Conservation (phyloP, 2,329 filamentous ascomycete genomes). For the Aureobasidium sp. region DNA sequence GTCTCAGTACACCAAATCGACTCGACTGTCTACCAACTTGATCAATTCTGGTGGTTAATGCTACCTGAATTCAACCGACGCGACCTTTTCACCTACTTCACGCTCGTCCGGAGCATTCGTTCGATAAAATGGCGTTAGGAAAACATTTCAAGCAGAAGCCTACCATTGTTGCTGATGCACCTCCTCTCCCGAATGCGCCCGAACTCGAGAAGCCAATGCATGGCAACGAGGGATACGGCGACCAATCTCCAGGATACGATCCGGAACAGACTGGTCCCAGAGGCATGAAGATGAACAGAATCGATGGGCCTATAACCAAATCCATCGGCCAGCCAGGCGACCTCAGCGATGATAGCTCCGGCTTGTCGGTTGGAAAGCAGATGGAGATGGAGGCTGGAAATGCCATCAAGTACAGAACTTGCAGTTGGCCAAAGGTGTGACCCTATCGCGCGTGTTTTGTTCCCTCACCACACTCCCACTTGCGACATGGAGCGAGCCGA, state of each 20-base stretch:
- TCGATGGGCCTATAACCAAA: constrained; percentile 29
- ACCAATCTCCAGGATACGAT: constrained; percentile 17
- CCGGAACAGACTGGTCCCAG: constrained; percentile 24
- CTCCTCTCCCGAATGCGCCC: constrained; percentile 11
- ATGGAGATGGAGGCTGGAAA: constrained; percentile 67
- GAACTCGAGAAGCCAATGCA: constrained; percentile 13
- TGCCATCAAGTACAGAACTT: constrained; percentile 85
- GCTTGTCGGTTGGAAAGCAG: constrained; percentile 51
- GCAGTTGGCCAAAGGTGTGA: constrained; percentile 77
- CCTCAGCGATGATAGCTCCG: constrained; percentile 25
- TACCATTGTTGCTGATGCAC: constrained; percentile 11
- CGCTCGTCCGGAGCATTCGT: constrained; percentile 35
- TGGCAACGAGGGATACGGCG: constrained; percentile 19
- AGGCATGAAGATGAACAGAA: constrained; percentile 31
- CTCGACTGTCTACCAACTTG: not conserved
- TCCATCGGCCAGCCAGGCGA: constrained; percentile 21
- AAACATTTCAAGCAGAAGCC: constrained; percentile 11
- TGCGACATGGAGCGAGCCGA: not conserved
- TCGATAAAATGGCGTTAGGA: constrained; percentile 45
- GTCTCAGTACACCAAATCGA: not conserved
- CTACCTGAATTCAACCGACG: constrained; percentile 24
- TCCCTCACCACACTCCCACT: not conserved
- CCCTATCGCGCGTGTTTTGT: not conserved
- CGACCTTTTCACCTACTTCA: constrained; percentile 30
- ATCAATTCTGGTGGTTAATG: constrained; percentile 27